These are phyloP conservation scores for Ophiostoma australiae DNA, from an alignment of 2,329 filamentous ascomycete species.

Conservation along the genomic window DNA sequence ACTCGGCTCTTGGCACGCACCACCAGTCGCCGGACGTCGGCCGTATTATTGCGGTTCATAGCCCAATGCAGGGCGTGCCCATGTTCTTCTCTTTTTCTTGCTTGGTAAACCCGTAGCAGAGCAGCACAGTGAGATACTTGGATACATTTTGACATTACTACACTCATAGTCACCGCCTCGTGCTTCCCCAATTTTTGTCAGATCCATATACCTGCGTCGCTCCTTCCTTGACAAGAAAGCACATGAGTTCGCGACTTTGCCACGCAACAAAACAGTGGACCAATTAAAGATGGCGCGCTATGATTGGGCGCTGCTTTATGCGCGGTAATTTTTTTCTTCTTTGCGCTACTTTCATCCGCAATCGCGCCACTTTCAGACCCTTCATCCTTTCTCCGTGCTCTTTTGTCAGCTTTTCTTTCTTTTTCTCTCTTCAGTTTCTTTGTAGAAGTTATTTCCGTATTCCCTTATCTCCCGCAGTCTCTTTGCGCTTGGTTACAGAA, in stretches of 20 bases:
- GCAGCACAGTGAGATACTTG: background rate
- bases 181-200: constrained; percentile 8
- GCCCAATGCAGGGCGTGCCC: background rate
- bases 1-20: background rate
- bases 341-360: constrained; percentile 19
- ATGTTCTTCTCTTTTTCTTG: background rate
- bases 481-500: background rate
- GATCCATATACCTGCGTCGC: background rate
- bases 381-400: background rate
- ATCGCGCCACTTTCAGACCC: constrained; percentile 22
- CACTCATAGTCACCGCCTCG: background rate
- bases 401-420: background rate
- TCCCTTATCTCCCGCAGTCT: background rate
- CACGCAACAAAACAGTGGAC: constrained; percentile 18
- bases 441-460: background rate
- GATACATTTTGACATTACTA: background rate
- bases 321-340: constrained; percentile 17
- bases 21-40: background rate
- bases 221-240: constrained; percentile 17
- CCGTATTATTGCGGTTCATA: background rate
- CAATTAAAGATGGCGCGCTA: constrained; percentile 21
- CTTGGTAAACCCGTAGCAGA: background rate
- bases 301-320: constrained; percentile 18
- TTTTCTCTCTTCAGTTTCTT: background rate
- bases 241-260: constrained; percentile 27